Base-by-base conservation (phyloP, 495 filamentous ascomycete genomes). In the Schizothecium vesticola region DNA sequence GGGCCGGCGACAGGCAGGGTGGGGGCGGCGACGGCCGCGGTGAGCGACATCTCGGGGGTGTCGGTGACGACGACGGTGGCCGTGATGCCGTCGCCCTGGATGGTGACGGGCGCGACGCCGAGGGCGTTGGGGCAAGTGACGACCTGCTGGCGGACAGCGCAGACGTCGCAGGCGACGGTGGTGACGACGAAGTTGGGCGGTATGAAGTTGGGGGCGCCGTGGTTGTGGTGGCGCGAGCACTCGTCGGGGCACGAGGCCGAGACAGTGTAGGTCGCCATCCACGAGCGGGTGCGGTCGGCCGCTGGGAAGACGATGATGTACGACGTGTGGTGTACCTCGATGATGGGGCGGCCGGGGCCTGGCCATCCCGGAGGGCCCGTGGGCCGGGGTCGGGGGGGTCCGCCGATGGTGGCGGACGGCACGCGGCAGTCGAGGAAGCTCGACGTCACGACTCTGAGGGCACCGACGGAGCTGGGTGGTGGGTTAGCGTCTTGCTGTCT, bases 261-360 rank as follows among this genome's bases (percentile, higher is more conserved):
- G 71, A 84, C 66, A 25, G 82, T 85, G 73, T 85, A 85, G 5
- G 80, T 82, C 26, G 79, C 76, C 55, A 75, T 65, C 72, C 76
- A 78, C 25, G 70, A 65, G 65, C 77, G 75, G 6, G 80, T 83
- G 58, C 78, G 69, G 71, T 79, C 81, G 23, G 82, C 73, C 0
- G 82, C 77, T 9, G 72, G 71, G 59, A 77, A 72, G 56, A 72
- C 70, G 29, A 80, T 81, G 64, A 77, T 77, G 71, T 85, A 84
- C 63, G 79, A 68, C 7, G 80, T 83, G 13, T 81, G 82, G 63
- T 74, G 78, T 22, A 61, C 33, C 12, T 56, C 36, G 55, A 64
- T 16, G 24, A 65, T 59, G 36, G 36, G 36, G 36, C 33, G 61
- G 64, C 19, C 55, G n/a, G 13, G 61, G 61, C 26, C 61, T 3